phyloP scores from a whole-genome alignment of 768 basidiomycete species.

The Tylopilus vinaceipallidus region DNA sequence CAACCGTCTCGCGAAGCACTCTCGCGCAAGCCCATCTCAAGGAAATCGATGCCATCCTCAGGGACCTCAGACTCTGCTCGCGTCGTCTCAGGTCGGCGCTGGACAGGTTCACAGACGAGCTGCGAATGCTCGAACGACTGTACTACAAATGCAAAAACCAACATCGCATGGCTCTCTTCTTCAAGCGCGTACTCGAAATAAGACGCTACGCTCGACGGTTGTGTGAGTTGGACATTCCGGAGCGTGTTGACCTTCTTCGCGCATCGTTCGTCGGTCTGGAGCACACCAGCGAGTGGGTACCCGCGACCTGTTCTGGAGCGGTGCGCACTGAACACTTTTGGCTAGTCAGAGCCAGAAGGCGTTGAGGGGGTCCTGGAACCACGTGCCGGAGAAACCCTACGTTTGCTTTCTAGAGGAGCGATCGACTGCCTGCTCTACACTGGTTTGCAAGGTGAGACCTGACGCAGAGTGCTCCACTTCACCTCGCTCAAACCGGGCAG shows the following conservation, averaged over 20 bases:
- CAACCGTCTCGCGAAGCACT: constrained; percentile 16
- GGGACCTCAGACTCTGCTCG: constrained; percentile 54
- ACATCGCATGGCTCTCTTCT: constrained; percentile 53
- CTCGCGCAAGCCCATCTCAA: constrained; percentile 31
- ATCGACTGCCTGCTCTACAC: constrained; percentile 32
- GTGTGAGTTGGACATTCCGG: constrained; percentile 14
- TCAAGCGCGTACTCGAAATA: constrained; percentile 59
- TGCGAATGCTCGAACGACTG: constrained; percentile 59
- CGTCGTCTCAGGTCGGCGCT: constrained; percentile 50
- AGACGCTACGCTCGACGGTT: constrained; percentile 40
- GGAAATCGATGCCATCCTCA: constrained; percentile 55
- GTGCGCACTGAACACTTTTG: not conserved
- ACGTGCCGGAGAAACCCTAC: constrained; percentile 43
- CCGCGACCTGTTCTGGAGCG: not conserved
- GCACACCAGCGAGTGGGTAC: constrained; percentile 24
- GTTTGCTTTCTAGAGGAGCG: constrained; percentile 37
- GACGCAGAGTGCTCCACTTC: not conserved
- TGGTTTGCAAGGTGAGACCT: constrained; percentile 48
- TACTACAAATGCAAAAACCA: constrained; percentile 84
- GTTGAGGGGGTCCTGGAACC: constrained; percentile 63
- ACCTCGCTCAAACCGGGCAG: constrained; percentile 30
- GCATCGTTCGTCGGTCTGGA: constrained; percentile 30
- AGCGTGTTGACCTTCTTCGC: constrained; percentile 25
- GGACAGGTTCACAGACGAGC: constrained; percentile 23
- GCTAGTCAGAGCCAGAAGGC: constrained; percentile 51